Conservation (phyloP, 2,329 filamentous ascomycete species). For the Xylaria arbuscula region DNA sequence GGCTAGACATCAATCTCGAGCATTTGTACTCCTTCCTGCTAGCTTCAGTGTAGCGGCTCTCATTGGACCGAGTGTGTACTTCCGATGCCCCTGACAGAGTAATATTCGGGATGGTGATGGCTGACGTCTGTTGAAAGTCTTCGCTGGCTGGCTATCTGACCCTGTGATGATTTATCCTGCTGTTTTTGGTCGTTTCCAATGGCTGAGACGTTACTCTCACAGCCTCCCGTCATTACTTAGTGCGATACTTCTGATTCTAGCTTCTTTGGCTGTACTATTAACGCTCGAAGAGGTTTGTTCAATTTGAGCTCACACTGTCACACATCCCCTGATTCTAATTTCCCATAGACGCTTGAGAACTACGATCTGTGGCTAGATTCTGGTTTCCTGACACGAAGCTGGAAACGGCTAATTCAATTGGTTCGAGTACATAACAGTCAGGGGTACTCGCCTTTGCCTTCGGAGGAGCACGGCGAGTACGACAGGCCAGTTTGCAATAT, state of each 20-base stretch:
- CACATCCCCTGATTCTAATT: not conserved
- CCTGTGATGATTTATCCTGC: not conserved
- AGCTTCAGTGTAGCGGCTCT: constrained; percentile 13
- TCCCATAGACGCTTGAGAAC: not conserved
- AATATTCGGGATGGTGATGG: not conserved
- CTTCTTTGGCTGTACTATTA: not conserved
- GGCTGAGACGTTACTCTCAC: constrained; percentile 1
- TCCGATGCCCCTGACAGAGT: not conserved
- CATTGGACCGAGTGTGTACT: constrained; percentile 2
- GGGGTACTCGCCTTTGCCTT: not conserved
- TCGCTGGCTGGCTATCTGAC: constrained; percentile 7
- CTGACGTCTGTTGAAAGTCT: not conserved
- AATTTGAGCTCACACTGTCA: not conserved
- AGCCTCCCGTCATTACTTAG: constrained; percentile 10
- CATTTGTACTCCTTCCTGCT: constrained; percentile 4
- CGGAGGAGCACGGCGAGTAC: not conserved
- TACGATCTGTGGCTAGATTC: not conserved
- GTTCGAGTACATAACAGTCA: too few species aligned
- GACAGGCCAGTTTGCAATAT: too few species aligned
- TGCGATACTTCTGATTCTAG: not conserved
- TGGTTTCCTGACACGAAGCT: not conserved
- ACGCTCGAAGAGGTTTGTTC: constrained; percentile 1
- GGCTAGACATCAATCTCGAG: constrained; percentile 2
- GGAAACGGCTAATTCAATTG: not conserved
- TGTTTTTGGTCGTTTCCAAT: not conserved